Percentiles rank a stretch among this genome's conserved stretches.
phyloP scores from a whole-genome alignment of 1,284 basidiomycete genomes.

The Paramarasmius palmivorus region DNA sequence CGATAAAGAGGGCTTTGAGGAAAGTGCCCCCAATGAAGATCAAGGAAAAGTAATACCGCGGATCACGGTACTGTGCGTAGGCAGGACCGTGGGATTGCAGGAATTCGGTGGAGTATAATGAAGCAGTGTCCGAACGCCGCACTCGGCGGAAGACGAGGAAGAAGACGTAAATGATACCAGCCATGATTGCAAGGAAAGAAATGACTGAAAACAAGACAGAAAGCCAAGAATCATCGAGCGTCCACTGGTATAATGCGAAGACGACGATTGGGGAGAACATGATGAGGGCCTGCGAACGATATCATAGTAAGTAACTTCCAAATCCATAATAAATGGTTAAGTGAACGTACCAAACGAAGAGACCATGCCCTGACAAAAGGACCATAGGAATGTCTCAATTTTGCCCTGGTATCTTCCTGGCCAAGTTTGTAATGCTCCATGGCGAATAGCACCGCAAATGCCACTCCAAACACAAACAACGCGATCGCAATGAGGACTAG shows the following conservation, averaged over 20 bases:
- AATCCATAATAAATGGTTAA: slow-evolving; percentile 3
- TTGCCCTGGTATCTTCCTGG: slow-evolving; percentile 25
- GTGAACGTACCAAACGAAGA: slow-evolving; percentile 53
- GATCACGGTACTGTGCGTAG: slow-evolving; percentile 54
- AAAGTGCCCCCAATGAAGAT: slow-evolving; percentile 56
- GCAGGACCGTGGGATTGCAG: slow-evolving; percentile 47
- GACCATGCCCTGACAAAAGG: slow-evolving; percentile 58
- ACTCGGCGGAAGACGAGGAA: slow-evolving; percentile 47
- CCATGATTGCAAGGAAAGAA: slow-evolving; percentile 58
- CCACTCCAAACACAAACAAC: slow-evolving; percentile 50
- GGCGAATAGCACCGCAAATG: slow-evolving; percentile 44
- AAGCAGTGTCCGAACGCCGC: slow-evolving; percentile 34
- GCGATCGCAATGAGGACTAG: slow-evolving; percentile 66
- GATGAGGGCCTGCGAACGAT: slow-evolving; percentile 53
- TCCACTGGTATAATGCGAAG: slow-evolving; percentile 89
- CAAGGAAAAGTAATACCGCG: slow-evolving; percentile 60
- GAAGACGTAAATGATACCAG: slow-evolving; percentile 43
- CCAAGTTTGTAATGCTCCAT: slow-evolving; percentile 29
- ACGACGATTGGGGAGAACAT: slow-evolving; percentile 69
- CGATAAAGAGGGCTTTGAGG: slow-evolving; percentile 71
- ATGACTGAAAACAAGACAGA: slow-evolving; percentile 69
- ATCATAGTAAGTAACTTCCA: slow-evolving; percentile 1
- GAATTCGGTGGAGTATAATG: slow-evolving; percentile 36
- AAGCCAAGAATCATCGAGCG: slow-evolving; percentile 82
- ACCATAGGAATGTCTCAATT: slow-evolving; percentile 39